Base-by-base conservation (phyloP, 208 protist genomes). In the Trypanosoma conorhini region DNA sequence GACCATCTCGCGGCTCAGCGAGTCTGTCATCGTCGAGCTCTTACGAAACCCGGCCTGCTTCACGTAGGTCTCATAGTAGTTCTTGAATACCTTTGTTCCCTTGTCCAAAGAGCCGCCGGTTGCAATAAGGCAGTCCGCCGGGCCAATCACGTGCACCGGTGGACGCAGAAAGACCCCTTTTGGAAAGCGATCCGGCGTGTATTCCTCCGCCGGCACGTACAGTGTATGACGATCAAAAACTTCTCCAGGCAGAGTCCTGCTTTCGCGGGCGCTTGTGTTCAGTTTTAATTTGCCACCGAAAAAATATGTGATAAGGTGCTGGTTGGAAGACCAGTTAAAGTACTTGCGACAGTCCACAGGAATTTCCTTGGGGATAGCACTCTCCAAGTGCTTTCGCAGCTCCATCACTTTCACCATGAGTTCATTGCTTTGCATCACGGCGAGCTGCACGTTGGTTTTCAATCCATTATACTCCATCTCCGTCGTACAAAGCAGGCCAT, bases 381-480 rank as follows among this genome's bases (percentile, higher is more conserved):
- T 74, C 56, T 87, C 80, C n/a, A 98, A 76, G 59, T 83, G 75
- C 55, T 78, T 74, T 38, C 89, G 77, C 46, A 89, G 69, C 30
- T 85, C 75, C 48, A 77, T 79, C 19, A 95, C 84, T 70, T 95
- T 89, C 17, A 56, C 74, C 74, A 87, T 83, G 22, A 97, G 70
- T 64, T 92, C 85, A 62, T 88, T 90, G 77, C 88, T 92, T 73
- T 96, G 89, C 55, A 62, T 44, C 54, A 87, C 63, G 12, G 91
- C 91, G n/a, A 95, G 70, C 21, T 94, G 82, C 12, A 95, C 88
- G 72, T 96, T 93, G 22, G 90, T 96, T 55, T 94, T 93, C 13
- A 98, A 80, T 21, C 94, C 94, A 72, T 97, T 97, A 83, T 96
- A 97, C 74, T 98, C 91, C 94, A 98, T 98, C 72, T 97, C 91